Percentiles rank a stretch among this genome's conserved stretches.
Evolutionary conservation across 1,139 yeast genomes (phyloP).

Genomic region (Pichia sp.): DNA sequence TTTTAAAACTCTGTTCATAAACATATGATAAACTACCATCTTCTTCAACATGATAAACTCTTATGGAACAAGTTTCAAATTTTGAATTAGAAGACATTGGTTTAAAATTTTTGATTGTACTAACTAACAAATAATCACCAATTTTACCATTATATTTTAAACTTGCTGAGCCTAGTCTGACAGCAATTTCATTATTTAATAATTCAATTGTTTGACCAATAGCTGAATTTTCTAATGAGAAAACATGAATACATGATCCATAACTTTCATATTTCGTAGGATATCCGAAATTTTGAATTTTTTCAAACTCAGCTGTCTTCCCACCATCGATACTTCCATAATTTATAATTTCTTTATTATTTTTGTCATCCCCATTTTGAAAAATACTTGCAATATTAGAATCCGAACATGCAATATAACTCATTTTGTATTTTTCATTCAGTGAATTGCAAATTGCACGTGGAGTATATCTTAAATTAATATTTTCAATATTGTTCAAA

Average conservation of each 20-base stretch:
- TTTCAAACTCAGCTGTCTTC: constrained; percentile 17
- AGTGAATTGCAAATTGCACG: constrained; percentile 35
- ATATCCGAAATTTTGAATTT: constrained; percentile 40
- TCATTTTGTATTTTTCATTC: constrained; percentile 23
- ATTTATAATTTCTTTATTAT: constrained; percentile 28
- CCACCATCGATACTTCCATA: constrained; percentile 12
- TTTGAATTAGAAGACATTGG: constrained; percentile 27
- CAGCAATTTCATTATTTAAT: constrained; percentile 36
- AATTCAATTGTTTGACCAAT: constrained; percentile 40
- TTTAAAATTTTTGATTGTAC: constrained; percentile 37
- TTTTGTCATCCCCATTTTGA: constrained; percentile 11
- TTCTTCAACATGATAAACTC: constrained; percentile 38
- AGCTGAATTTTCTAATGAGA: constrained; percentile 35
- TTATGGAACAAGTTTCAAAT: constrained; percentile 33
- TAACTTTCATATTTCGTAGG: constrained; percentile 30
- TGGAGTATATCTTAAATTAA: constrained; percentile 50
- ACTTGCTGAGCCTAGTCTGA: constrained; percentile 32
- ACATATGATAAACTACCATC: constrained; percentile 40
- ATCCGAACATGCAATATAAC: constrained; percentile 45
- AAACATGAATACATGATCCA: constrained; percentile 51
- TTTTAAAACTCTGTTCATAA: constrained; percentile 58
- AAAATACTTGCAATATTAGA: constrained; percentile 34
- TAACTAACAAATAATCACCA: constrained; percentile 41
- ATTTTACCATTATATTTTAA: constrained; percentile 32
- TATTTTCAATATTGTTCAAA: constrained; percentile 40